Base-by-base conservation (phyloP, 768 basidiomycete species). In the Lactarius hatsudake region DNA sequence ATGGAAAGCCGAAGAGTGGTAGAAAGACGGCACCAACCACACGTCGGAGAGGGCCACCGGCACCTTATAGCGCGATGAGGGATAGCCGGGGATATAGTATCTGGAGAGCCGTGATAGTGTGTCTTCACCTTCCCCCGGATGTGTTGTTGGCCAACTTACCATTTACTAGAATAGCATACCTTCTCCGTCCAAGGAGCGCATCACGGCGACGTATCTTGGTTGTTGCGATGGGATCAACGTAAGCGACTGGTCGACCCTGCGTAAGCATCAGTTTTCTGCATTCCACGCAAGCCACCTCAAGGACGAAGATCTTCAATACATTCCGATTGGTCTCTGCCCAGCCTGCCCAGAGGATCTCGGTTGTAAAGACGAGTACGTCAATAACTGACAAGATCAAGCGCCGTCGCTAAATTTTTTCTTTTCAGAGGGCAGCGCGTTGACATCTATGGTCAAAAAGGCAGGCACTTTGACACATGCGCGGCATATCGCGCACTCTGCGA, bases 301-400 rank as follows among this genome's bases (percentile, higher is more conserved):
- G 28, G 23, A 40, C 36, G 53, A 63, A 43, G 62, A 30, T n/a
- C 38, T 63, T 17, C 62, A 42, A 40, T 38, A 42, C 38, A 42
- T 55, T 7, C 62, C 28, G 1, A 42, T 63, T 30, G 38, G 38
- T 5, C 62, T 55, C 13, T 63, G 53, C 12, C 51, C 38, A 3
- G 53, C 51, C 34, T 55, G 23, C 36, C 38, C 51, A 40, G 36
- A 42, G 36, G 48, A 55, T 2, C 53, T 63, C 6, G 26, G 30
- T 42, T 63, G 38, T 15, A 54, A 28, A 28, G 62, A 55, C 28
- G 54, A 28, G 62, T 63, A n/a, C 23, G 53, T 56, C 40, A 23
- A 51, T 13, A n/a, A 20, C 20, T 13, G 17, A 36, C 34, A 9
- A 57, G 18, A 20, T 61, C 13, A 9, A 12, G 4, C 23, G n/a